Conservation (phyloP, 2,329 filamentous ascomycete genomes). For the Simplicillium aogashimaense region DNA sequence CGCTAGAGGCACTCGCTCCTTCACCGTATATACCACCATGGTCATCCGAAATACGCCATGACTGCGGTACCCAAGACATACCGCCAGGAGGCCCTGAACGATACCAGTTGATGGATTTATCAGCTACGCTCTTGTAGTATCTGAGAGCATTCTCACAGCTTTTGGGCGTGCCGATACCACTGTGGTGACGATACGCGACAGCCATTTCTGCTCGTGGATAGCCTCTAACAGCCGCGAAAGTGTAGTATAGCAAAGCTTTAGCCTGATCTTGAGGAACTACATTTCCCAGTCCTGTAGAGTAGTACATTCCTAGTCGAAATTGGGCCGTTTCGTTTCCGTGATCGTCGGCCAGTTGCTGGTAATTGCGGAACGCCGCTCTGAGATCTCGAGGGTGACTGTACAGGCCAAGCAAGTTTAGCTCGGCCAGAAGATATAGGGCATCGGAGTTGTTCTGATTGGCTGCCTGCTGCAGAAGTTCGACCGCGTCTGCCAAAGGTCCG, state of each 20-base stretch:
- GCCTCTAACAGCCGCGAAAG: slow-evolving; percentile 77
- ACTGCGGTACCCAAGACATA: slow-evolving; percentile 63
- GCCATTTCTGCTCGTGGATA: slow-evolving; percentile 90
- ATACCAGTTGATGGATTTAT: slow-evolving; percentile 84
- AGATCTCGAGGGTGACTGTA: slow-evolving; percentile 81
- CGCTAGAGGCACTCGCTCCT: slow-evolving; percentile 82
- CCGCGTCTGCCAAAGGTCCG: slow-evolving; percentile 38
- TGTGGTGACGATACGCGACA: slow-evolving; percentile 74
- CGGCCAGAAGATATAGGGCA: slow-evolving; percentile 78
- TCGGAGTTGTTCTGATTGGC: slow-evolving; percentile 58
- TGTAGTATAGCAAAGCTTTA: slow-evolving; percentile 87
- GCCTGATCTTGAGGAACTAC: slow-evolving; percentile 80
- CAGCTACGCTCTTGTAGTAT: slow-evolving; percentile 88
- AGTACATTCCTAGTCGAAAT: slow-evolving; percentile 92
- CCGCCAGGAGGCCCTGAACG: slow-evolving; percentile 86
- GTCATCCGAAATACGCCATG: slow-evolving; percentile 82
- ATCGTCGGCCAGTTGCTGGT: slow-evolving; percentile 63
- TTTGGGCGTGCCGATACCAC: slow-evolving; percentile 74
- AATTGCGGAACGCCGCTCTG: slow-evolving; percentile 67
- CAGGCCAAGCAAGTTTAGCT: slow-evolving; percentile 96
- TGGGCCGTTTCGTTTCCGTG: slow-evolving; percentile 88
- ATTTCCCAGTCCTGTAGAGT: slow-evolving; percentile 82
- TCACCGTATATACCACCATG: slow-evolving; percentile 89
- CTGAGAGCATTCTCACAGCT: slow-evolving; percentile 77
- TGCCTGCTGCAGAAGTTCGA: slow-evolving; percentile 41